phyloP scores from a whole-genome alignment of 1,284 basidiomycete genomes.

The Gomphus sp. region DNA sequence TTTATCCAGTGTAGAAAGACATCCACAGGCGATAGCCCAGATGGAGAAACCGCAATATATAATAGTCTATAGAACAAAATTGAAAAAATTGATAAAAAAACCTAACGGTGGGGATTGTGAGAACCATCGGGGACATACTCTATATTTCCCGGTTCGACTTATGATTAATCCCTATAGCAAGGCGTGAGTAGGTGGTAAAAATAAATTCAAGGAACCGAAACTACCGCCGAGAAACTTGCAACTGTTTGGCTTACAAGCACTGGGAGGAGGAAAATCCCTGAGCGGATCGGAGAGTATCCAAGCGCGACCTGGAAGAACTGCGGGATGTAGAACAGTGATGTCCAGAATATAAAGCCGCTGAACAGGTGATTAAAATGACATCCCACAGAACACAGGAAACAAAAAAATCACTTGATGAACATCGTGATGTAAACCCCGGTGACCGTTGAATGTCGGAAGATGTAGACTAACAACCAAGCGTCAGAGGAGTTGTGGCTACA shows the following conservation, averaged over 20 bases:
- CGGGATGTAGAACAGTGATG: slow-evolving; percentile 56
- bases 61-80: slow-evolving; percentile 32
- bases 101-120: no score
- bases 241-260: slow-evolving; percentile 57
- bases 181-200: neutral
- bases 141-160: slow-evolving; percentile 30
- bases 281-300: slow-evolving; percentile 53
- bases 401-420: slow-evolving; percentile 44
- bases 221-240: slow-evolving; percentile 44
- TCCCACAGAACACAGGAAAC: neutral
- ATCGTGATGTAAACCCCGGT: slow-evolving; percentile 59
- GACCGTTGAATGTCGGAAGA: slow-evolving; percentile 66
- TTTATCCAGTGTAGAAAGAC: slow-evolving; percentile 51
- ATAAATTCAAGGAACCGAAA: slow-evolving; percentile 13
- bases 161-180: slow-evolving; percentile 18
- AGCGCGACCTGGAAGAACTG: slow-evolving; percentile 70
- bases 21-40: slow-evolving; percentile 65
- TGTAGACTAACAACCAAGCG: slow-evolving; percentile 38
- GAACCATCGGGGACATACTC: slow-evolving; percentile 27
- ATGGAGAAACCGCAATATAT: slow-evolving; percentile 60
- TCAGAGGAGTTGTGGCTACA: neutral
- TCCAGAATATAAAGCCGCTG: slow-evolving; percentile 53
- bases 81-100: no score
- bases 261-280: slow-evolving; percentile 56
- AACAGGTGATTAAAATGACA: neutral